Evolutionary conservation across 108 stramenopile genomes (phyloP), one percentile per base, ranked within the genome.

Genomic region (Seminavis robusta): DNA sequence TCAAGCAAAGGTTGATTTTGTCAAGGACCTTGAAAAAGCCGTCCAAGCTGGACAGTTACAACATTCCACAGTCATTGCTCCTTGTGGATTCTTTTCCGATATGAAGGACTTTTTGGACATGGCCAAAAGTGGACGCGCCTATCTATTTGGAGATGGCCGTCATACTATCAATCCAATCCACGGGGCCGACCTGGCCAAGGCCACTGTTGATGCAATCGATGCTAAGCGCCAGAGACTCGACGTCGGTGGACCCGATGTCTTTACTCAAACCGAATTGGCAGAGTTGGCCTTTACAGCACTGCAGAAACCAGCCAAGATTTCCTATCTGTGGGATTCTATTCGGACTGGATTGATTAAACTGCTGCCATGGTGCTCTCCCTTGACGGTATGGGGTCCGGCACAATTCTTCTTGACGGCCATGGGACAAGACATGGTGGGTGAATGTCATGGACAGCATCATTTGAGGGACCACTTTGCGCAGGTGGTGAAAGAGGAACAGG

Each of bases 391-490:
- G 11, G 55, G 55, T 17, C 55, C 55, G 11, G 24, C 19, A 11
- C n/a, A 56, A 19, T 56, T 56, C 55, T 56, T 56, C 19, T 15
- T 56, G 23, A 56, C 55, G 11, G 55, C 42, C 11, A 11, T 56
- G 20, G 21, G 10, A 13, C 11, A 44, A 13, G 55, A 56, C 19
- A 46, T 56, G 55, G n/a, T 43, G 11, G 55, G n/a, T 13, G n/a
- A 11, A 8, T 17, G n/a, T 25, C 19, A 56, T 26, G 55, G 55
- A 24, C 43, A 11, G 13, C 41, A 19, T 16, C 11, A 43, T 16
- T 44, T 56, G 23, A 43, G 24, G 19, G 40, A 56, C 13, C 19
- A 56, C 24, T 56, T 44, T 51, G 45, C n/a, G n/a, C n/a, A n/a
- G n/a, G n/a, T n/a, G n/a, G n/a, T n/a, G n/a, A n/a, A n/a, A n/a